Evolutionary conservation across 805 yeast species (phyloP).

Genomic region (Pichia scutulata): DNA sequence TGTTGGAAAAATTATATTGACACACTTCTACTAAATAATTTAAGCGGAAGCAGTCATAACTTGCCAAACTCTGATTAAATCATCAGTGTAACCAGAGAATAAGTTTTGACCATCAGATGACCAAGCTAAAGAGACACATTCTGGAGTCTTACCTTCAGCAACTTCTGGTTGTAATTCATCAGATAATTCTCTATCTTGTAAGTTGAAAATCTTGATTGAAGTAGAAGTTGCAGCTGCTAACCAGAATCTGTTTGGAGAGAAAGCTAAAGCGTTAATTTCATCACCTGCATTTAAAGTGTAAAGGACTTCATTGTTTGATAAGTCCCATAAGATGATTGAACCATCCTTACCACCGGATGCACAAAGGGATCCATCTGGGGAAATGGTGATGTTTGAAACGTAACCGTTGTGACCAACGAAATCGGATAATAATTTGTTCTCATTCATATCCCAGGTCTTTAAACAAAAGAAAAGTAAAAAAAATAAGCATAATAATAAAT

Average conservation of each 20-base stretch:
- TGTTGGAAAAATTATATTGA: not conserved
- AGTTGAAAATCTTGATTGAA: conserved; percentile 96
- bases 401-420: conserved; percentile 99
- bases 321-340: conserved; percentile 96
- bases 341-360: conserved; percentile 99
- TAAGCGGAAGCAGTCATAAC: conserved; percentile 74
- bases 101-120: conserved; percentile 99
- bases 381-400: conserved; percentile 92
- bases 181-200: conserved; percentile 87
- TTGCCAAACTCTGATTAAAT: conserved; percentile 99
- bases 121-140: conserved; percentile 97
- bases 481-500: conserved; percentile 1
- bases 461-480: not conserved
- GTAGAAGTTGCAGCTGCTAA: conserved; percentile 98
- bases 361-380: conserved; percentile 99
- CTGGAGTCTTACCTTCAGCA: conserved; percentile 95
- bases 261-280: conserved; percentile 96
- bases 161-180: conserved; percentile 98
- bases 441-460: conserved; percentile 90
- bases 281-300: conserved; percentile 94
- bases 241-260: conserved; percentile 99
- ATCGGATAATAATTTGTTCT: conserved; percentile 77
- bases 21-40: conserved; percentile 10
- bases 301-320: conserved; percentile 73
- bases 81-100: conserved; percentile 99